Evolutionary conservation across 208 protist species (phyloP).

Genomic region (Acanthamoeba castellanii): DNA sequence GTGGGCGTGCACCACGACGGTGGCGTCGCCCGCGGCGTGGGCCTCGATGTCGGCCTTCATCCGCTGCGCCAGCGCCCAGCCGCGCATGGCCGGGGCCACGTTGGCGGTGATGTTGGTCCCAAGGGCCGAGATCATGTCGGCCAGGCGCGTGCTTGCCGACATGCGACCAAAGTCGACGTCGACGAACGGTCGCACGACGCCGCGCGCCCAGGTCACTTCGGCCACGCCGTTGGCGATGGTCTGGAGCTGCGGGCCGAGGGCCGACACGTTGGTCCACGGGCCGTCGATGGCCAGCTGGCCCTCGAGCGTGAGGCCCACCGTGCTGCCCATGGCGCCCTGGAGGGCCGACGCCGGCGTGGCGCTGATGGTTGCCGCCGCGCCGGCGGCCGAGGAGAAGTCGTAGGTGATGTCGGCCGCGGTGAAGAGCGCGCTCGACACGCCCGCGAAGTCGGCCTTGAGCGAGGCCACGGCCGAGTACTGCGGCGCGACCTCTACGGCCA

Average conservation of each 20-base stretch:
- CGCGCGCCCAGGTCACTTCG: neutral
- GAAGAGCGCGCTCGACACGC: neutral
- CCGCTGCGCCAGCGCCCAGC: neutral
- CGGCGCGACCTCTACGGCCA: neutral
- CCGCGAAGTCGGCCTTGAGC: neutral
- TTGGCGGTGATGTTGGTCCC: neutral
- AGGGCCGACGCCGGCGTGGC: neutral
- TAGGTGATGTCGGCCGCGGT: neutral
- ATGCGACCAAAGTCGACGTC: neutral
- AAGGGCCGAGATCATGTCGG: neutral
- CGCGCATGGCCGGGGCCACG: neutral
- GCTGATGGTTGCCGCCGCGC: neutral
- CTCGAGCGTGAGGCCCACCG: neutral
- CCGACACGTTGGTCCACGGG: neutral
- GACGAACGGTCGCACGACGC: neutral
- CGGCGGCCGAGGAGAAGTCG: neutral
- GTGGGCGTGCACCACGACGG: neutral
- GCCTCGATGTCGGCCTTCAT: neutral
- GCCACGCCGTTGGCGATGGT: neutral
- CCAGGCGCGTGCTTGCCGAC: neutral
- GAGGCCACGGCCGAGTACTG: neutral
- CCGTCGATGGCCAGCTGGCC: slow-evolving; percentile 3
- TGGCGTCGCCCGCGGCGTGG: neutral
- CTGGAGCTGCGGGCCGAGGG: neutral
- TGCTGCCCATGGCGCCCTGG: neutral